Evolutionary conservation across 139 green algal genomes (phyloP), one percentile per base, ranked within the genome.

Genomic region (Chlamydomonas incerta): DNA sequence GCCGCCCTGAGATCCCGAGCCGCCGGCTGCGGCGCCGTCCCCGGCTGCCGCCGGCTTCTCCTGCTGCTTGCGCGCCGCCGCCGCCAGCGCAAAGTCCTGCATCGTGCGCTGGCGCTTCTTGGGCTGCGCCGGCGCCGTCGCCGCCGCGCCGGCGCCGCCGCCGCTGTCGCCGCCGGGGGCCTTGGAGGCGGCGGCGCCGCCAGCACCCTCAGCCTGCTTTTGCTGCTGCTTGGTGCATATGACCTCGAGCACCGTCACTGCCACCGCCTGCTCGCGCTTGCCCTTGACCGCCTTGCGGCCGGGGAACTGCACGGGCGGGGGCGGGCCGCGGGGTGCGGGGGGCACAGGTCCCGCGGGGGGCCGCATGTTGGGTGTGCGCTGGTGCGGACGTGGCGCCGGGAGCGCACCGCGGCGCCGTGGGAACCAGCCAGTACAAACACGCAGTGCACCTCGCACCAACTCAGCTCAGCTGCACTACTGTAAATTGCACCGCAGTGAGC

Each of bases 21-120:
- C n/a, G n/a, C n/a, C n/a, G 57, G 28, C 46, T 9, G 18, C 47
- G 29, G 41, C 71, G 6, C 13, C 31, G 17, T 8, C n/a, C 5
- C 28, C 71, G 65, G 58, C 31, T 52, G 63, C 62, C 57, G 71
- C 60, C 37, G n/a, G n/a, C n/a, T n/a, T n/a, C n/a, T n/a, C 73
- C 83, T 35, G 47, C 31, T 73, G 58, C 62, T 74, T 80, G 41
- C 71, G 41, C 0, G 74, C 71, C 0, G 71, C 82, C 9, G 71
- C 71, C 5, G 62, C 70, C 5, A 80, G 72, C 2, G 74, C 83
- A 33, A 83, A 88, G 66, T 88, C 83, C 29, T 79, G 37, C 83
- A 88, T 88, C 34, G 73, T 88, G 50, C 74, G 66, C 74, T 88
- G 83, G 26, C 82, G 82, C 46, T 87, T 87, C 21, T 20, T 15